A percentile compares a stretch with the other conserved stretches of the same genome.
Conservation (phyloP, 202 grass and related monocot genomes). For the Brachypodium distachyon region DNA sequence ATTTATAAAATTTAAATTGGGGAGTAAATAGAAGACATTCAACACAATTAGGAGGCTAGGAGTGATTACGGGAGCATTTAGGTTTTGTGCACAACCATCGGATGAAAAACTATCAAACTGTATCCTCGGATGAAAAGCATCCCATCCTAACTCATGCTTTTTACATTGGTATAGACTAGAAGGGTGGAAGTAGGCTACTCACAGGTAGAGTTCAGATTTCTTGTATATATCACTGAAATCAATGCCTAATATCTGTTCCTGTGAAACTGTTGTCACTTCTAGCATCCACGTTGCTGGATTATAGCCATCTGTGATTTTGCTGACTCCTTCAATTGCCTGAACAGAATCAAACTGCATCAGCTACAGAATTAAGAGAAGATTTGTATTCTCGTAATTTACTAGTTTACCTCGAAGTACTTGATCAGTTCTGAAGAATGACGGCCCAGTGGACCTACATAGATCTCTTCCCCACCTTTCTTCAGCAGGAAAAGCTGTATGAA, state of each 20-base stretch:
- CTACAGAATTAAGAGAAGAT: too few species aligned
- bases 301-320: background rate
- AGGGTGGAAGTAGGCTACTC: background rate
- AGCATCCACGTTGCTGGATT: background rate
- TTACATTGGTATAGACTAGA: too few species aligned
- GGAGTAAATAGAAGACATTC: too few species aligned
- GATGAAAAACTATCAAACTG: too few species aligned
- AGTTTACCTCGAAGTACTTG: background rate
- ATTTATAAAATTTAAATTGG: too few species aligned
- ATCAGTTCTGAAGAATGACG: background rate
- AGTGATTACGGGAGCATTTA: too few species aligned
- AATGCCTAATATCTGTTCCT: conserved; percentile 27
- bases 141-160: too few species aligned
- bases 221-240: conserved; percentile 38
- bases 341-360: background rate
- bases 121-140: too few species aligned
- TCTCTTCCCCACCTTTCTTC: background rate
- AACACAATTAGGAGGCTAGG: too few species aligned
- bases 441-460: background rate
- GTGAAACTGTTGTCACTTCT: background rate
- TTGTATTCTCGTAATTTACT: background rate
- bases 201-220: conserved; percentile 37
- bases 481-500: background rate
- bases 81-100: too few species aligned
- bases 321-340: background rate